Conservation (phyloP, 225 moss, liverwort and hornwort genomes). For the Pseudisothecium myosuroides region DNA sequence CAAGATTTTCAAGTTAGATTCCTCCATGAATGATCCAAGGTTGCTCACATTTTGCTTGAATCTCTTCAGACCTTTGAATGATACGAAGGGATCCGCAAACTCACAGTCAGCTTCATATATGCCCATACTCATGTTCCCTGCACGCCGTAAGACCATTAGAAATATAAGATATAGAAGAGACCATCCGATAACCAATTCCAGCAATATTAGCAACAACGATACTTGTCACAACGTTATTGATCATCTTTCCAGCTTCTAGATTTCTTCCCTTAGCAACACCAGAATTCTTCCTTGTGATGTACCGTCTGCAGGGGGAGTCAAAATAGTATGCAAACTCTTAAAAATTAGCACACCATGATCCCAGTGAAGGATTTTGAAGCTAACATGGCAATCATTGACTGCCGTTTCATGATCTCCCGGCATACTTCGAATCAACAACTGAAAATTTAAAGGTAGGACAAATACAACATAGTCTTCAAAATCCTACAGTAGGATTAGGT, state of each 20-base stretch:
- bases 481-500: neutral
- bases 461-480: neutral
- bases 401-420: neutral
- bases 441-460: neutral
- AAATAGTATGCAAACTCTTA: neutral
- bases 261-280: neutral
- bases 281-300: neutral
- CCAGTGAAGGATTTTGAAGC: neutral
- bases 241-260: neutral
- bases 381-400: neutral
- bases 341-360: neutral
- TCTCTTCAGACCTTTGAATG: constrained; percentile 89
- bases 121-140: constrained; percentile 81
- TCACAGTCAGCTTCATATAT: constrained; percentile 91
- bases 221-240: neutral
- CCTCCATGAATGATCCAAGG: constrained; percentile 96
- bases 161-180: neutral
- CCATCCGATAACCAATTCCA: neutral
- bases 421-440: neutral
- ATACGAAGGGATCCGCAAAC: constrained; percentile 98
- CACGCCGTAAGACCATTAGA: neutral
- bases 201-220: neutral
- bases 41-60: constrained; percentile 98
- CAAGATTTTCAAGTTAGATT: constrained; percentile 74
- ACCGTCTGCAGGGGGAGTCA: neutral